Conservation (phyloP, 805 yeast species). For the Metschnikowia amazonensis region DNA sequence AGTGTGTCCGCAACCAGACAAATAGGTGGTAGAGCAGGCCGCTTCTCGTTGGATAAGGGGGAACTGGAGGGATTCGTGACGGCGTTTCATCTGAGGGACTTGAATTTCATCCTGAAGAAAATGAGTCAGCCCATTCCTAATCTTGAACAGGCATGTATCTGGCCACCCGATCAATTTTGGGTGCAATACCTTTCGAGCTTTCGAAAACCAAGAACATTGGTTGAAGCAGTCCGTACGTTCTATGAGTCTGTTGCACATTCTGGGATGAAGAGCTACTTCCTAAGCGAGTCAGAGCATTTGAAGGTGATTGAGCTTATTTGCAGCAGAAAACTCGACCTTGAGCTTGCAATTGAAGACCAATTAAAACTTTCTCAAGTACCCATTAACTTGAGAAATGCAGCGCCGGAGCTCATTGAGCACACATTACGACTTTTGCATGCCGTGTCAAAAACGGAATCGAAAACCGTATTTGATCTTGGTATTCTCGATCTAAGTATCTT, state of each 20-base stretch:
- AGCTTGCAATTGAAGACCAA: slow-evolving; percentile 51
- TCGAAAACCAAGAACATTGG: slow-evolving; percentile 46
- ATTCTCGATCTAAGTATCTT: slow-evolving; percentile 29
- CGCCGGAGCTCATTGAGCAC: slow-evolving; percentile 37
- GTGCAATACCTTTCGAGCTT: slow-evolving; percentile 59
- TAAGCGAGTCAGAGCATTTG: slow-evolving; percentile 39
- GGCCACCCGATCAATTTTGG: slow-evolving; percentile 79
- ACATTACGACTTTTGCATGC: slow-evolving; percentile 47
- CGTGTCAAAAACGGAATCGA: slow-evolving; percentile 52
- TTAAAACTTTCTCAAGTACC: slow-evolving; percentile 62
- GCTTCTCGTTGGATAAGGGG: slow-evolving; percentile 46
- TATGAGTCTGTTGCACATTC: slow-evolving; percentile 32
- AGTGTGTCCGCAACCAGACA: slow-evolving; percentile 75
- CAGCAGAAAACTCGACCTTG: slow-evolving; percentile 23
- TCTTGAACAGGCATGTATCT: slow-evolving; percentile 60
- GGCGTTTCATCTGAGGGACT: slow-evolving; percentile 44
- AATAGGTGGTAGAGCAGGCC: slow-evolving; percentile 95
- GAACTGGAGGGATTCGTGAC: slow-evolving; percentile 49
- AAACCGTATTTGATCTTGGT: slow-evolving; percentile 51
- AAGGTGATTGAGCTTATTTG: slow-evolving; percentile 44
- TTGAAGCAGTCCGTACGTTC: slow-evolving; percentile 46
- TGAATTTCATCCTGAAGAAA: slow-evolving; percentile 42
- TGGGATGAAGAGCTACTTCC: slow-evolving; percentile 26
- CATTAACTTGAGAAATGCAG: slow-evolving; percentile 30
- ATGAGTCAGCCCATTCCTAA: slow-evolving; percentile 51